Conservation (phyloP, 169 alveolate species). For the Plasmodium coatneyi region DNA sequence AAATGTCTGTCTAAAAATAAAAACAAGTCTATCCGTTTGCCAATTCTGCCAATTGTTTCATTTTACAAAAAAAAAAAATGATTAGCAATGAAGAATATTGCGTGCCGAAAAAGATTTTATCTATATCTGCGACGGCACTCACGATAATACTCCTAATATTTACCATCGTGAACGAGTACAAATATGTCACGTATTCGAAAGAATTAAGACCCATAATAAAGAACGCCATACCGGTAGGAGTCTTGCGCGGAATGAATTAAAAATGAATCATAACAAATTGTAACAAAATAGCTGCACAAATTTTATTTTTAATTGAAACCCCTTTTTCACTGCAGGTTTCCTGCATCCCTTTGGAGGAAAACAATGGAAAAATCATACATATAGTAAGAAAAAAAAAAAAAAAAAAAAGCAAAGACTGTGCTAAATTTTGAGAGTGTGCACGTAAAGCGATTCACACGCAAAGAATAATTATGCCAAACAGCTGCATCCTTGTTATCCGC, state of each 20-base stretch:
- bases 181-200: constrained; percentile 67
- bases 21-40: constrained; percentile 4
- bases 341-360: constrained; percentile 71
- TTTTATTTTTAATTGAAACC: neutral
- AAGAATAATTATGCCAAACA: neutral
- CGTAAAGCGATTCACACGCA: neutral
- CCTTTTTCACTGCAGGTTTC: constrained; percentile 47
- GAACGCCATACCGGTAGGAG: constrained; percentile 67
- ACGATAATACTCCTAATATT: constrained; percentile 38
- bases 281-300: neutral
- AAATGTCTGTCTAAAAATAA: constrained; percentile 49
- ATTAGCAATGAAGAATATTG: constrained; percentile 58
- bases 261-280: neutral
- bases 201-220: constrained; percentile 73
- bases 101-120: constrained; percentile 56
- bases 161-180: constrained; percentile 52
- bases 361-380: constrained; percentile 66
- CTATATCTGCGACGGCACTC: constrained; percentile 67
- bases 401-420: neutral
- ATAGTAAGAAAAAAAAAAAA: constrained; percentile 44
- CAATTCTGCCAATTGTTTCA: neutral
- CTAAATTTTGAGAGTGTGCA: too few species aligned
- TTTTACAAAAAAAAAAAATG: constrained; percentile 34
- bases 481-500: neutral
- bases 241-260: neutral